Percentiles rank a stretch among this genome's conserved stretches.
These are phyloP conservation scores for Pyricularia grisea DNA, from an alignment of 2,329 filamentous ascomycete species.

Conservation along the genomic window DNA sequence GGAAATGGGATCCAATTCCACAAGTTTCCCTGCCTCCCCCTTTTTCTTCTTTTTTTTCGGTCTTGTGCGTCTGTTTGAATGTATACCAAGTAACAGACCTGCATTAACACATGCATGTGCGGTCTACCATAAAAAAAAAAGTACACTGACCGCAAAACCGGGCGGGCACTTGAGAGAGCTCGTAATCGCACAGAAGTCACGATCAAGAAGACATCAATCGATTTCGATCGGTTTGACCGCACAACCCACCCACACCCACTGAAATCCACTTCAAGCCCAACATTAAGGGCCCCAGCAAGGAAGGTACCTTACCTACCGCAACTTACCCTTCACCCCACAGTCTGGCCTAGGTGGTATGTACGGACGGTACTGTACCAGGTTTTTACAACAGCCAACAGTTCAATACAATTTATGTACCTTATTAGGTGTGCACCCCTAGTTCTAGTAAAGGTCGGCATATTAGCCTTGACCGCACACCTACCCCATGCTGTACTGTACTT, in stretches of 20 bases:
- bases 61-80: neutral
- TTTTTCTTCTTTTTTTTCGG: neutral
- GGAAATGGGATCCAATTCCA: neutral
- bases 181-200: neutral
- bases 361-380: no score
- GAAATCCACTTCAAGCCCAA: neutral
- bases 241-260: no score
- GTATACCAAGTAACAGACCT: neutral
- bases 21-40: neutral
- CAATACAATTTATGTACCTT: no score
- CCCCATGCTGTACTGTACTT: neutral
- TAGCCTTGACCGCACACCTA: neutral
- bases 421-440: no score
- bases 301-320: neutral
- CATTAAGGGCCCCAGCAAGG: neutral
- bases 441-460: neutral
- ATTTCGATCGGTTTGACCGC: neutral
- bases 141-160: neutral
- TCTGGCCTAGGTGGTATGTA: neutral
- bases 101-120: neutral
- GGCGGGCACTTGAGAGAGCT: neutral
- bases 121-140: neutral
- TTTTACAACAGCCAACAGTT: no score
- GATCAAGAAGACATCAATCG: neutral
- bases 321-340: neutral